Evolutionary conservation across 1,284 basidiomycete genomes (phyloP).

Genomic region (Sphagnurus paluster): DNA sequence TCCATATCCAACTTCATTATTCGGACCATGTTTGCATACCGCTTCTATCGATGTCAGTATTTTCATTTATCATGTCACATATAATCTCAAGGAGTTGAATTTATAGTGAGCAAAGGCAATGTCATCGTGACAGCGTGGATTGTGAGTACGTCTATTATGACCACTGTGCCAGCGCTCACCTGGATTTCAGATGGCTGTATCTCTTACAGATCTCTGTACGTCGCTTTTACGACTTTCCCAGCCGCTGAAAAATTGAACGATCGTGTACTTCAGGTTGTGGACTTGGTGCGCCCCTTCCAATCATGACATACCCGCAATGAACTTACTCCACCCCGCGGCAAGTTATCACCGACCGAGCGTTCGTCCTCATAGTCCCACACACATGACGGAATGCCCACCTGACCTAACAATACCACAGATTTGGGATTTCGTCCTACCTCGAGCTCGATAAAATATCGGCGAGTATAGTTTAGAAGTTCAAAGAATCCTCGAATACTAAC

Average conservation of each 20-base stretch:
- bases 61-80: not conserved
- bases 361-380: no score
- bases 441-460: conserved; percentile 38
- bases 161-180: not conserved
- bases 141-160: conserved; percentile 24
- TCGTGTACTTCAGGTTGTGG: conserved; percentile 33
- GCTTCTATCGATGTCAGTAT: conserved; percentile 35
- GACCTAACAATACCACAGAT: conserved; percentile 26
- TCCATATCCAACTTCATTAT: conserved; percentile 46
- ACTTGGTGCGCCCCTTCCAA: conserved; percentile 32
- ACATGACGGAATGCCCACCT: not conserved
- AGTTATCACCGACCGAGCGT: conserved; percentile 49
- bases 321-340: not conserved
- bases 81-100: not conserved
- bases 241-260: not conserved
- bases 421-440: conserved; percentile 31
- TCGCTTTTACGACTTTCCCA: not conserved
- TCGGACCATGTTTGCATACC: conserved; percentile 43
- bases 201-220: conserved; percentile 43
- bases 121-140: conserved; percentile 36
- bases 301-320: not conserved
- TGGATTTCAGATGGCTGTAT: conserved; percentile 37
- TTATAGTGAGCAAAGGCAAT: conserved; percentile 43
- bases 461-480: conserved; percentile 10
- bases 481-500: not conserved